Evolutionary conservation across 331 rosid genomes (phyloP).

Genomic region (Cydonia oblonga): DNA sequence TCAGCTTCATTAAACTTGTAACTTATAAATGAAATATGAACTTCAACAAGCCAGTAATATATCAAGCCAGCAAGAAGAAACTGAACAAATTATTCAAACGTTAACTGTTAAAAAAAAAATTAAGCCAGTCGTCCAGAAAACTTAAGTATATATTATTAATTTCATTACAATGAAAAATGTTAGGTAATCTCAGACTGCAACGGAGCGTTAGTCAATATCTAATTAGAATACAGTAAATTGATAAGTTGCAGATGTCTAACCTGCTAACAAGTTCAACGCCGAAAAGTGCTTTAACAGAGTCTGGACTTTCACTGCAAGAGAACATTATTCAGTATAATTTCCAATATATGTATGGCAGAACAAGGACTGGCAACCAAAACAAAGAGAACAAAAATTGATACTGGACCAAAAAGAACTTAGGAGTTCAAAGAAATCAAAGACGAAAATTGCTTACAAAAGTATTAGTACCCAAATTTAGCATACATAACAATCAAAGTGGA

Average conservation of each 20-base stretch:
- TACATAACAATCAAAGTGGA: not conserved
- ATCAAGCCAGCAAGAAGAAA: constrained; percentile 3
- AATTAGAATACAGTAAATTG: not conserved
- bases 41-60: not conserved
- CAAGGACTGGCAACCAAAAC: not conserved
- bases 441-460: not conserved
- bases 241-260: constrained; percentile 26
- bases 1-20: not conserved
- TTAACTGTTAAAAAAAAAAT: not conserved
- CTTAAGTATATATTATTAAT: not conserved
- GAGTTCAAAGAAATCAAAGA: not conserved
- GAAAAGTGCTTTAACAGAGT: constrained; percentile 72
- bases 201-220: not conserved
- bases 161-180: not conserved
- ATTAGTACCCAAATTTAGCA: constrained; percentile 7
- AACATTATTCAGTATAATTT: not conserved
- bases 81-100: not conserved
- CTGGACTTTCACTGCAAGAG: constrained; percentile 63
- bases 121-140: not conserved
- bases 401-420: not conserved
- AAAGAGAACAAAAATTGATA: not conserved
- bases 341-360: not conserved
- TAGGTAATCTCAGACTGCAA: not conserved
- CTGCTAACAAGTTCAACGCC: constrained; percentile 88
- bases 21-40: not conserved